These are phyloP conservation scores for Blastobotrys elegans DNA, from an alignment of 1,139 yeast species.

Conservation along the genomic window DNA sequence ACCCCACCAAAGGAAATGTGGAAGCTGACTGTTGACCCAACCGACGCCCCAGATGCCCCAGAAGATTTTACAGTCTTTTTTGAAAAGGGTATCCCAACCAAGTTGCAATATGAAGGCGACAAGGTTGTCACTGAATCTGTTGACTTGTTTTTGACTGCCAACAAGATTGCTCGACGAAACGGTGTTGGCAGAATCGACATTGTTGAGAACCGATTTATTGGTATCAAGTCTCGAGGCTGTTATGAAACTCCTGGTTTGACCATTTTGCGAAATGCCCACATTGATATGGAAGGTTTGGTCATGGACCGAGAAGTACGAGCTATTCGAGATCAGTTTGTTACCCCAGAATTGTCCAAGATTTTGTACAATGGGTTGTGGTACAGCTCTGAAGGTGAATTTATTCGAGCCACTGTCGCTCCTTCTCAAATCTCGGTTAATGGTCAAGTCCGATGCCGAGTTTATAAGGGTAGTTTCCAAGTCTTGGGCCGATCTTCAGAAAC, in stretches of 20 bases:
- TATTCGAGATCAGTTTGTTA: slow-evolving; percentile 92
- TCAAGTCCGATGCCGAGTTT: slow-evolving; percentile 86
- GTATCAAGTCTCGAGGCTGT: slow-evolving; percentile 98
- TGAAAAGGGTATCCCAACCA: slow-evolving; percentile 81
- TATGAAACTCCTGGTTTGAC: slow-evolving; percentile 99
- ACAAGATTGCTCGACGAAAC: slow-evolving; percentile 94
- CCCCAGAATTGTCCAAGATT: slow-evolving; percentile 84
- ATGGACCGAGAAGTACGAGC: slow-evolving; percentile 97
- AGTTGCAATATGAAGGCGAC: slow-evolving; percentile 60
- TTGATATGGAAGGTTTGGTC: slow-evolving; percentile 94
- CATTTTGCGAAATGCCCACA: slow-evolving; percentile 84
- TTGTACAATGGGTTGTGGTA: slow-evolving; percentile 96
- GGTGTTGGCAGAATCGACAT: slow-evolving; percentile 99
- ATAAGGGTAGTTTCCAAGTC: slow-evolving; percentile 81
- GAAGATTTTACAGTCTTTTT: slow-evolving; percentile 82
- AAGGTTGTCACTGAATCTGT: slow-evolving; percentile 75
- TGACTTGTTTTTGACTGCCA: slow-evolving; percentile 87
- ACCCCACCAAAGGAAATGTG: slow-evolving; percentile 99
- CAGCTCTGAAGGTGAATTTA: slow-evolving; percentile 96
- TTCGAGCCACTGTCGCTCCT: slow-evolving; percentile 87
- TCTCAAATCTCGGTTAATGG: slow-evolving; percentile 96
- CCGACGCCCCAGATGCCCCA: slow-evolving; percentile 89
- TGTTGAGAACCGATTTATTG: slow-evolving; percentile 97
- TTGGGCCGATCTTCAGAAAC: slow-evolving; percentile 94
- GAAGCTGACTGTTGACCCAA: slow-evolving; percentile 95